These are phyloP conservation scores for Hapsidospora chrysogenum DNA, from an alignment of 495 filamentous ascomycete genomes.

Conservation along the genomic window DNA sequence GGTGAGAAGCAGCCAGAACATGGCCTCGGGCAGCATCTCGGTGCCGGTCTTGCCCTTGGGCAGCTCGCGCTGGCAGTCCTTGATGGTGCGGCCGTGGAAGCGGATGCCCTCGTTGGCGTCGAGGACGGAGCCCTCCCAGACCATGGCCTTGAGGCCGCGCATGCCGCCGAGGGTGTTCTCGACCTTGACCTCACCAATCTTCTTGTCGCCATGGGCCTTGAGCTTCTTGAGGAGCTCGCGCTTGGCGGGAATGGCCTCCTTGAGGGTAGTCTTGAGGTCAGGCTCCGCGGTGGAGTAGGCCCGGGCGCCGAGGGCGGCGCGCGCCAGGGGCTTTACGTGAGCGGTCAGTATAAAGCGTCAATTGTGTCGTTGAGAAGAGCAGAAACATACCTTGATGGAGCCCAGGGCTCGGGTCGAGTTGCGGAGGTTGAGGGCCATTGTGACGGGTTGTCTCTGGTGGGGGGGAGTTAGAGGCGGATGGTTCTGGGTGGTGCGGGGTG, in stretches of 20 bases:
- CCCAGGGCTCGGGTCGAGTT: constrained; percentile 24
- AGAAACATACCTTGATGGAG: constrained; percentile 1
- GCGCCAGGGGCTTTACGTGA: constrained; percentile 15
- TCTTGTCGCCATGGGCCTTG: constrained; percentile 68
- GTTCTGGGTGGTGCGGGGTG: neutral
- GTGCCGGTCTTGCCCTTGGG: constrained; percentile 86
- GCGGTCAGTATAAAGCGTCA: constrained; percentile 3
- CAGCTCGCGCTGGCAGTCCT: constrained; percentile 86
- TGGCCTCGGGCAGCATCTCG: constrained; percentile 98
- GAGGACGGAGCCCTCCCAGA: constrained; percentile 97
- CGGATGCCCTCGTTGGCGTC: constrained; percentile 95
- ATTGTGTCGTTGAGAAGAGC: neutral
- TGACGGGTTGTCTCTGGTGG: constrained; percentile 27
- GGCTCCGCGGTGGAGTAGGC: constrained; percentile 60
- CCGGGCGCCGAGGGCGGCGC: constrained; percentile 16
- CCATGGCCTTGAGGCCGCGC: constrained; percentile 93
- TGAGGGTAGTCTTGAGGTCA: constrained; percentile 73
- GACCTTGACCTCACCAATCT: constrained; percentile 84
- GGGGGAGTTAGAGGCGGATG: neutral
- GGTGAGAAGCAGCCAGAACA: constrained; percentile 98
- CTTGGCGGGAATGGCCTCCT: constrained; percentile 74
- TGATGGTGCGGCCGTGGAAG: constrained; percentile 95
- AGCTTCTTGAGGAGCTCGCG: constrained; percentile 82
- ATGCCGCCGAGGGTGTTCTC: constrained; percentile 90
- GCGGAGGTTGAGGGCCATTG: constrained; percentile 34